A percentile compares a stretch with the other conserved stretches of the same genome.
Evolutionary conservation across 331 rosid species (phyloP).

Genomic region (Prunus yedoensis): DNA sequence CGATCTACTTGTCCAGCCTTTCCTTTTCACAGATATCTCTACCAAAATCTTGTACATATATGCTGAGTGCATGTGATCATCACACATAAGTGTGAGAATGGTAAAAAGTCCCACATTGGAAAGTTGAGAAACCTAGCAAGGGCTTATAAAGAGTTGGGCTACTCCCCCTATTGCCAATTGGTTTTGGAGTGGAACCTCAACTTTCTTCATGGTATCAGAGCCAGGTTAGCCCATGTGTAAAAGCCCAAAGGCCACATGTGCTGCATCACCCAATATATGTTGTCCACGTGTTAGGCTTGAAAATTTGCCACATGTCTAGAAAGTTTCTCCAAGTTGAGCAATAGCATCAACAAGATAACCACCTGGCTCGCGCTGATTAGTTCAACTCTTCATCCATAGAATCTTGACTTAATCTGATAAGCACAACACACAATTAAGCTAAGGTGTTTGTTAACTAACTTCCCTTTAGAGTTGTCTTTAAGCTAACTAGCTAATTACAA

Average conservation of each 20-base stretch:
- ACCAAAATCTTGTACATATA: neutral
- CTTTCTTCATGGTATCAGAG: too few species aligned
- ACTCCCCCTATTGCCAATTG: too few species aligned
- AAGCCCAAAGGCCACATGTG: too few species aligned
- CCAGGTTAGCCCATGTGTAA: too few species aligned
- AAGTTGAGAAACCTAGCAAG: too few species aligned
- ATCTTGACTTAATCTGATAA: neutral
- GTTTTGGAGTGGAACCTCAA: too few species aligned
- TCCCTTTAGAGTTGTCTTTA: neutral
- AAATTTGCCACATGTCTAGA: too few species aligned
- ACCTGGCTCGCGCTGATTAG: neutral
- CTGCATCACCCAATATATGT: too few species aligned
- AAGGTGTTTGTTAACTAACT: neutral
- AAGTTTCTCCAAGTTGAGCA: neutral
- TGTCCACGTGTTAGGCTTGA: too few species aligned
- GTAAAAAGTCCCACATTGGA: too few species aligned
- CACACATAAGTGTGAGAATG: neutral
- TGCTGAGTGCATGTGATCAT: neutral
- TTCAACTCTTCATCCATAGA: neutral
- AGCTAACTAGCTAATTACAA: neutral
- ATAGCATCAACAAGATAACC: neutral
- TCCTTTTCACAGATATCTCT: slow-evolving; percentile 12
- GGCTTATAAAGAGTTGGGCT: too few species aligned
- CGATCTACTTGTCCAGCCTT: neutral
- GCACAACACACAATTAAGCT: neutral